Percentiles rank a stretch among this genome's conserved stretches.
Evolutionary conservation across 169 alveolate genomes (phyloP).

Genomic region (Besnoitia besnoiti): DNA sequence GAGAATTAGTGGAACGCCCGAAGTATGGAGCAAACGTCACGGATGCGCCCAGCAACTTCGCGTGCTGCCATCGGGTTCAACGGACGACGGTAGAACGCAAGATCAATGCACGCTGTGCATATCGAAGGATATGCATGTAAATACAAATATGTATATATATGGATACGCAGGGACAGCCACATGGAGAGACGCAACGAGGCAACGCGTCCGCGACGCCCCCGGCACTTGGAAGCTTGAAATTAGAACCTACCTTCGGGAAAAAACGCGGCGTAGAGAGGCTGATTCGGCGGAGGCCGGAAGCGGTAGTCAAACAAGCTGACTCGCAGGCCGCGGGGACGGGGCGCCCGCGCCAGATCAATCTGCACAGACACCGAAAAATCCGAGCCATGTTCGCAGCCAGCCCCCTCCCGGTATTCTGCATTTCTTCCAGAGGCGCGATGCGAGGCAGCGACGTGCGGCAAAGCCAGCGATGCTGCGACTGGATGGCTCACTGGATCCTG

Average conservation of each 20-base stretch:
- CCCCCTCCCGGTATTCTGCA: too few relatives aligned
- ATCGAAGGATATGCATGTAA: not conserved
- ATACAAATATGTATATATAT: not conserved
- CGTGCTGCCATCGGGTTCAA: too few relatives aligned
- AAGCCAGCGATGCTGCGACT: too few relatives aligned
- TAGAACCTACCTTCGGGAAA: not conserved
- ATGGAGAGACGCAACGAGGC: not conserved
- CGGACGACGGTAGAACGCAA: too few relatives aligned
- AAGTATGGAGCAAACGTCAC: too few relatives aligned
- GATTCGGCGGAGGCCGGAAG: not conserved
- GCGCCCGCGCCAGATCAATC: slow-evolving; percentile 4
- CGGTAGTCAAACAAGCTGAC: slow-evolving; percentile 15
- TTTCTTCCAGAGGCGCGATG: too few relatives aligned
- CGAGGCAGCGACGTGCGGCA: too few relatives aligned
- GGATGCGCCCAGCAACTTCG: too few relatives aligned
- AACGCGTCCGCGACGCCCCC: not conserved
- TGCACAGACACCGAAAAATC: not conserved
- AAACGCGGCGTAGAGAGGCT: not conserved
- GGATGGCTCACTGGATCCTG: too few relatives aligned
- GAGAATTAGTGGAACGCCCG: too few relatives aligned
- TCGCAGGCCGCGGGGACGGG: slow-evolving; percentile 7
- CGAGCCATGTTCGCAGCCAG: not conserved
- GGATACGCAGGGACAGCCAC: not conserved
- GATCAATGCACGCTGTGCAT: not conserved
- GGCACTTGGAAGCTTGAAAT: not conserved